Conservation (phyloP, 2,329 filamentous ascomycete genomes). For the Fusarium circinatum region DNA sequence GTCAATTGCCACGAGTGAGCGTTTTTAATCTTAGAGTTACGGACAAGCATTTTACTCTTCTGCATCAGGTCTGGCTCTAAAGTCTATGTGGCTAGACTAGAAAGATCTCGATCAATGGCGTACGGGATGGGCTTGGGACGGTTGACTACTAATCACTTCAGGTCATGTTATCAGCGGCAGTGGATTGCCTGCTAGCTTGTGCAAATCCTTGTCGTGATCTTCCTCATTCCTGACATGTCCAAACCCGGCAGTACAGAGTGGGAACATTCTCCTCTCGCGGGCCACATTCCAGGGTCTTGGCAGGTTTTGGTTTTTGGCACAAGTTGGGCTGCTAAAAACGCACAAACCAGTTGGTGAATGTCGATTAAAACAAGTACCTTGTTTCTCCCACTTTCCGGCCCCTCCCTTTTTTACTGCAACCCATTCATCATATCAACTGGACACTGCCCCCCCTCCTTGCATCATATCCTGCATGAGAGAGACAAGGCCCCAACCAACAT, state of each 20-base stretch:
- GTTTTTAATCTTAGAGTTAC: conserved; percentile 7
- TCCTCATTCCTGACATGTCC: conserved; percentile 31
- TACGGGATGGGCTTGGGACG: neutral
- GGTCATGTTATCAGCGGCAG: neutral
- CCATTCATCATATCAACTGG: neutral
- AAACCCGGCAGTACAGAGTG: conserved; percentile 21
- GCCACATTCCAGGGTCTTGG: conserved; percentile 21
- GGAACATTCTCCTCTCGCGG: neutral
- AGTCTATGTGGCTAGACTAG: neutral
- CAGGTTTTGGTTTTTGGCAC: neutral
- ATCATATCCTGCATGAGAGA: conserved; percentile 10
- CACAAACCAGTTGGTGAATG: neutral
- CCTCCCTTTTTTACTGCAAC: neutral
- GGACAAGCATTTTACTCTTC: conserved; percentile 3
- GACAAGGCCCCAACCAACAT: neutral
- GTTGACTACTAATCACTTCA: neutral
- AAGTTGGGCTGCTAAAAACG: neutral
- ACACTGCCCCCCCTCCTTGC: conserved; percentile 4
- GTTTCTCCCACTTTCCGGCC: conserved; percentile 3
- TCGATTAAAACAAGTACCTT: conserved; percentile 15
- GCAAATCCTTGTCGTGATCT: conserved; percentile 14
- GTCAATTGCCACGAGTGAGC: neutral
- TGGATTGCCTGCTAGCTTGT: neutral
- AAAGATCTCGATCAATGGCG: conserved; percentile 6
- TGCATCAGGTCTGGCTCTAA: conserved; percentile 1